phyloP scores from a whole-genome alignment of 2,329 filamentous ascomycete species.

The Exophiala sideris region DNA sequence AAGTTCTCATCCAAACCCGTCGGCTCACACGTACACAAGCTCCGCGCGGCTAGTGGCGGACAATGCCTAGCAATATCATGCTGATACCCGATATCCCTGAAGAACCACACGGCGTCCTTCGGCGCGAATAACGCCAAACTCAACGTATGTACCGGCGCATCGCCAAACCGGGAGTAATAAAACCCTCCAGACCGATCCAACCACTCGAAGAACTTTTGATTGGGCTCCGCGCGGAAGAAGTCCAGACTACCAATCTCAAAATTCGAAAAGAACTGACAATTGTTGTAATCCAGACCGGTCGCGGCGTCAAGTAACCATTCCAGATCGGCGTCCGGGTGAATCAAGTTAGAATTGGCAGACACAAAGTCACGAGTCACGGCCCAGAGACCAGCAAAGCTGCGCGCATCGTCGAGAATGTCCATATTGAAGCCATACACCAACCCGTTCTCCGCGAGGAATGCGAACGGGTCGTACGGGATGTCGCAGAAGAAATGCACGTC shows the following conservation, averaged over 20 bases:
- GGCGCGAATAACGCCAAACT: conserved; percentile 54
- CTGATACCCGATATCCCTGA: conserved; percentile 47
- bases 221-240: conserved; percentile 50
- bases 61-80: conserved; percentile 45
- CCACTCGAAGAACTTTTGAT: conserved; percentile 47
- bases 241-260: conserved; percentile 51
- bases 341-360: conserved; percentile 42
- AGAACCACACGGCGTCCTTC: conserved; percentile 51
- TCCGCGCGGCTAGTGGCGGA: conserved; percentile 7
- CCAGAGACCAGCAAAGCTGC: conserved; percentile 46
- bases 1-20: conserved; percentile 46
- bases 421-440: conserved; percentile 52
- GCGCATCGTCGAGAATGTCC: conserved; percentile 46
- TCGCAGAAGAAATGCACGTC: conserved; percentile 57
- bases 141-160: conserved; percentile 53
- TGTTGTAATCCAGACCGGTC: conserved; percentile 39
- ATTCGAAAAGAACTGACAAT: conserved; percentile 51
- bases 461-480: conserved; percentile 40
- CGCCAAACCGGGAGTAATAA: conserved; percentile 47
- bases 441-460: conserved; percentile 34
- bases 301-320: conserved; percentile 47
- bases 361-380: conserved; percentile 48
- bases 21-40: conserved; percentile 42
- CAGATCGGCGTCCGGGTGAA: conserved; percentile 50
- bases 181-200: conserved; percentile 51